Evolutionary conservation across 495 filamentous ascomycete species (phyloP), one percentile per base, ranked within the genome.

Genomic region (Penicillium roqueforti): DNA sequence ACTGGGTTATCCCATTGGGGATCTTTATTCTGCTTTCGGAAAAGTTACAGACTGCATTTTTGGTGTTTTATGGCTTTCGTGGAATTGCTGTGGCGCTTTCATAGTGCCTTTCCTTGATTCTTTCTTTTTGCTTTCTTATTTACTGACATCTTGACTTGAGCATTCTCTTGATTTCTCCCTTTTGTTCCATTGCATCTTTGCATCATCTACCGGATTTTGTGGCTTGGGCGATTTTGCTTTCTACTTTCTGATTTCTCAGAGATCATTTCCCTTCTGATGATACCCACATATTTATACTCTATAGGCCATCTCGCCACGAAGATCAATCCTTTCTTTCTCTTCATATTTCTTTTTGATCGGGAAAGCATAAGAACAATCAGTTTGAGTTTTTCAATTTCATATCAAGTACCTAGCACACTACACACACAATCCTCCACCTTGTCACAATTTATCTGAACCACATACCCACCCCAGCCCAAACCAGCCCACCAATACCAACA

Each of bases 251-350:
- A 42, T 50, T 38, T 44, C 16, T 28, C 32, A 46, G 40, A 56
- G 37, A 51, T 47, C 42, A 39, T 25, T 46, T 28, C 48, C 26
- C 50, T 61, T 61, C 58, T 64, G 62, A 70, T 71, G 68, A 73
- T 73, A 73, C 70, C 70, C 70, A 66, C 70, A 66, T 51, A 55
- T 65, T 62, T 43, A 42, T 38, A 45, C 51, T 56, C 44, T 46
- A 25, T 47, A 47, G 47, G 40, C 38, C 43, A 23, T 39, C 36
- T 52, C 41, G 31, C 42, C 31, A 38, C 18, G 32, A 36, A 50
- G 26, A 47, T 47, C 23, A 26, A 13, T 47, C 31, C 8, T 31
- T 13, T 23, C 22, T 57, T 44, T 29, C 23, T 16, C 8, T 31
- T 13, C 18, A 16, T 57, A 39, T 9, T n/a, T 59, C 40, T 47